A percentile compares a stretch with the other conserved stretches of the same genome.
Conservation (phyloP, 2,329 filamentous ascomycete species). For the Neocucurbitaria cava region DNA sequence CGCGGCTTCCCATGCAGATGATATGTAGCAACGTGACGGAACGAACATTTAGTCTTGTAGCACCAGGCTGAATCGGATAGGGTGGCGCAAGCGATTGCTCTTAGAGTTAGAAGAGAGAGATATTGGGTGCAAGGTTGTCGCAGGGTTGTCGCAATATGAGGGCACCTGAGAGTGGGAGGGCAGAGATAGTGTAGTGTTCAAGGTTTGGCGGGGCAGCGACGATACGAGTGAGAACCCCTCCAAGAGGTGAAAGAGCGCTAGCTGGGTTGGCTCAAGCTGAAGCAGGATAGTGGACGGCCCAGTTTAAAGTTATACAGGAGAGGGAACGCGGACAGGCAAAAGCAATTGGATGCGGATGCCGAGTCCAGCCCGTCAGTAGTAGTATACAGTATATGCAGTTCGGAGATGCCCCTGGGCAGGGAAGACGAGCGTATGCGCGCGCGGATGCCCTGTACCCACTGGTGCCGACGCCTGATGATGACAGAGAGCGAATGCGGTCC, state of each 20-base stretch:
- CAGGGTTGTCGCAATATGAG: conserved; percentile 15
- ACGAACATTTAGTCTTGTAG: conserved; percentile 50
- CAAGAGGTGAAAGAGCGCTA: conserved; percentile 41
- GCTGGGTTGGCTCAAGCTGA: conserved; percentile 20
- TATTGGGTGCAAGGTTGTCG: conserved; percentile 21
- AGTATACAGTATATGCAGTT: conserved; percentile 17
- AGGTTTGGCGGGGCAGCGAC: conserved; percentile 40
- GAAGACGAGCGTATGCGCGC: conserved; percentile 9
- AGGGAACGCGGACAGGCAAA: conserved; percentile 10
- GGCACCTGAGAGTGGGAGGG: conserved; percentile 13
- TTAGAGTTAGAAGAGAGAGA: conserved; percentile 18
- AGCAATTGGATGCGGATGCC: conserved; percentile 12
- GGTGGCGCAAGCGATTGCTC: conserved; percentile 33
- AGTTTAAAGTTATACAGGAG: conserved; percentile 12
- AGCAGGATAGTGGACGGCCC: conserved; percentile 5
- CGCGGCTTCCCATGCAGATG: conserved; percentile 36
- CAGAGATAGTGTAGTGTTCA: conserved; percentile 34
- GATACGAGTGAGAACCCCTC: conserved; percentile 36
- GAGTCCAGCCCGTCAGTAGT: conserved; percentile 20
- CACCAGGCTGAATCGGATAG: conserved; percentile 33
- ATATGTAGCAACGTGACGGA: conserved; percentile 46
- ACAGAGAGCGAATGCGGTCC: conserved; percentile 13
- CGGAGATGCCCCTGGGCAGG: conserved; percentile 13
- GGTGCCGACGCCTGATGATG: conserved; percentile 17
- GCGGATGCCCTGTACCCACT: conserved; percentile 9